Percentiles rank a stretch among this genome's conserved stretches.
phyloP scores from a whole-genome alignment of 2,329 filamentous ascomycete species.

The Pseudogymnoascus sp. region DNA sequence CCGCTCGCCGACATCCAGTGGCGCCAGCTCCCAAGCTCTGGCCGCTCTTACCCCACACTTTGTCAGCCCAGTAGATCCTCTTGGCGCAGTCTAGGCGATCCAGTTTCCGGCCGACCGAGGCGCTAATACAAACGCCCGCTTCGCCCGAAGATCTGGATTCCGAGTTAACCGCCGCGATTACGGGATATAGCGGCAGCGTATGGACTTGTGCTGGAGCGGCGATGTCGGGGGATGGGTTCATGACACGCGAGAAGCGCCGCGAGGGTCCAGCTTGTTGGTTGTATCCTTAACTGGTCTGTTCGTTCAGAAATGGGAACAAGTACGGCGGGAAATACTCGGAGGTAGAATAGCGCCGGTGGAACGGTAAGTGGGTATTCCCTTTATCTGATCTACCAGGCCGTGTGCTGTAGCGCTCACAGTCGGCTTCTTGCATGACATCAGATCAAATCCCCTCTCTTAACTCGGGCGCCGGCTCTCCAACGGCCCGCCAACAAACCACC shows the following conservation, averaged over 20 bases:
- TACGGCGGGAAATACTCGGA: not conserved
- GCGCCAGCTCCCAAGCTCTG: not conserved
- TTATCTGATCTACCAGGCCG: not conserved
- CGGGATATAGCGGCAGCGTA: not conserved
- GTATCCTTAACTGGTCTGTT: not conserved
- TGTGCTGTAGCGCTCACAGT: not conserved
- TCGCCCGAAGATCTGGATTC: not conserved
- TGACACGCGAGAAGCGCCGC: not conserved
- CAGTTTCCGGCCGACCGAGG: not conserved
- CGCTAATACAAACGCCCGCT: not conserved
- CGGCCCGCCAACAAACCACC: not conserved
- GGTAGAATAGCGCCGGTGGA: not conserved
- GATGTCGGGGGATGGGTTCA: not conserved
- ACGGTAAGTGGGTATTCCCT: not conserved
- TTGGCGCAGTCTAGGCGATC: not conserved
- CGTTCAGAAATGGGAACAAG: not conserved
- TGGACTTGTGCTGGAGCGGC: not conserved
- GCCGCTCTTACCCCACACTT: conserved; percentile 8
- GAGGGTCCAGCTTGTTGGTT: not conserved
- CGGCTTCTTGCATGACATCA: not conserved
- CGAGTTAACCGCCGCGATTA: not conserved
- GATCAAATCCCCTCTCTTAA: not conserved
- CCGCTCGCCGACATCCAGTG: not conserved
- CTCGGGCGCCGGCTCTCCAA: not conserved
- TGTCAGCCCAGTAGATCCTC: not conserved